Base-by-base conservation (phyloP, 2,329 filamentous ascomycete genomes). In the Fusarium penzigii region DNA sequence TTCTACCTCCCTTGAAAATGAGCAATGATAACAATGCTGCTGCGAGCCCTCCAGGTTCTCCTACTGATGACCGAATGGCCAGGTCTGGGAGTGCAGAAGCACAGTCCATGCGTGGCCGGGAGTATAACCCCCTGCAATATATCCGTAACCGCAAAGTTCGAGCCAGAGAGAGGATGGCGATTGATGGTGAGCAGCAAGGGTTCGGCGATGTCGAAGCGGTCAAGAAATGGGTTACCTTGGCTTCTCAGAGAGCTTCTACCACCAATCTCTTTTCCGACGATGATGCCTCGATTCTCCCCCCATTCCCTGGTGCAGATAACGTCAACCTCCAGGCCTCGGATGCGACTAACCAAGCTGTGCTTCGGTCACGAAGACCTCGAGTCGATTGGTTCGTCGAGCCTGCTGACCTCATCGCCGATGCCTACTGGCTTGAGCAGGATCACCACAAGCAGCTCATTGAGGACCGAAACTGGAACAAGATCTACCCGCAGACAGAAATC, bases 41-140 rank as follows among this genome's bases (percentile, higher is more conserved):
- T 5, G 67, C 72, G n/a, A 78, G 72, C 44, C 70, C 75, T 4
- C 72, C 75, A 0, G 65, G 66, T 0, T 77, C 79, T 9, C 75
- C 78, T 20, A 56, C 65, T 39, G 52, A 58, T 47, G 61, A 55
- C 20, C 74, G 56, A 64, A 73, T 44, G 59, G 73, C 53, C 29
- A 59, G 48, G 6, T 62, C 62, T 42, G 57, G 58, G 17, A 57
- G 54, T 5, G 51, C 59, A 32, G 75, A 62, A 48, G 69, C 52
- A 54, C 69, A 49, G 69, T 70, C 56, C 46, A 74, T 61, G 52
- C 70, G 87, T 8, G 88, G 89, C 5, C 86, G 92, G 47, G 74
- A 78, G 2, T 97, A 97, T 68, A 96, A 99, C 68, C 94, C 93
- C 5, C 74, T 99, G 20, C 94, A 97, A 70, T 91, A 91, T 62